phyloP scores from a whole-genome alignment of 2,329 filamentous ascomycete genomes.

The Chaetomium strumarium region DNA sequence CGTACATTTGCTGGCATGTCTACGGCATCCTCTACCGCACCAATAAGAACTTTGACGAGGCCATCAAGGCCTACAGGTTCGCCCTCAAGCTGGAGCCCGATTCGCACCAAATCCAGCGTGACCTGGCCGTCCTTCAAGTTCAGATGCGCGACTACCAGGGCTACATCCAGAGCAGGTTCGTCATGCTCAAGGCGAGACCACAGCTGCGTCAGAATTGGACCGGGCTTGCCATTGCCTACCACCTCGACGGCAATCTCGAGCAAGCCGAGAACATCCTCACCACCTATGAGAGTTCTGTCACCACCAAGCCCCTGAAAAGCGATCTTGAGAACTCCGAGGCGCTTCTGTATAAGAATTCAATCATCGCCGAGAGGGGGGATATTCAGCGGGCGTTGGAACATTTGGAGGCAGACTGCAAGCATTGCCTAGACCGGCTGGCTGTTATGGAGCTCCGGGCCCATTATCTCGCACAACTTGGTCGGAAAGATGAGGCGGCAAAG shows the following conservation, averaged over 20 bases:
- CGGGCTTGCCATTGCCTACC: conserved; percentile 87
- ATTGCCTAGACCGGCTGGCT: conserved; percentile 75
- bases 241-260: conserved; percentile 75
- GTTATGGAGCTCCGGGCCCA: conserved; percentile 81
- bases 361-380: conserved; percentile 88
- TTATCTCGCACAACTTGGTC: conserved; percentile 72
- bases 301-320: conserved; percentile 65
- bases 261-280: conserved; percentile 88
- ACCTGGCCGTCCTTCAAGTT: conserved; percentile 85
- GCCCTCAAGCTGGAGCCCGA: conserved; percentile 91
- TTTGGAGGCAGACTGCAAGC: conserved; percentile 69
- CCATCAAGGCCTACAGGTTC: conserved; percentile 98
- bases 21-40: conserved; percentile 91
- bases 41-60: conserved; percentile 97
- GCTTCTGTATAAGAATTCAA: conserved; percentile 86
- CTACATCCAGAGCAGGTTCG: conserved; percentile 80
- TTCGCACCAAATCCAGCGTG: conserved; percentile 86
- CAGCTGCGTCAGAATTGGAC: conserved; percentile 92
- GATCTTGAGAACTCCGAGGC: conserved; percentile 95
- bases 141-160: conserved; percentile 96
- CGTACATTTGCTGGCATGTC: conserved; percentile 98
- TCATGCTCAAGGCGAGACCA: conserved; percentile 81
- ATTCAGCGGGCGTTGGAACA: conserved; percentile 79
- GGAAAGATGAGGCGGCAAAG: conserved; percentile 71
- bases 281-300: conserved; percentile 90